A percentile compares a stretch with the other conserved stretches of the same genome.
Conservation (phyloP, 805 yeast genomes). For the Starmerella floricola region DNA sequence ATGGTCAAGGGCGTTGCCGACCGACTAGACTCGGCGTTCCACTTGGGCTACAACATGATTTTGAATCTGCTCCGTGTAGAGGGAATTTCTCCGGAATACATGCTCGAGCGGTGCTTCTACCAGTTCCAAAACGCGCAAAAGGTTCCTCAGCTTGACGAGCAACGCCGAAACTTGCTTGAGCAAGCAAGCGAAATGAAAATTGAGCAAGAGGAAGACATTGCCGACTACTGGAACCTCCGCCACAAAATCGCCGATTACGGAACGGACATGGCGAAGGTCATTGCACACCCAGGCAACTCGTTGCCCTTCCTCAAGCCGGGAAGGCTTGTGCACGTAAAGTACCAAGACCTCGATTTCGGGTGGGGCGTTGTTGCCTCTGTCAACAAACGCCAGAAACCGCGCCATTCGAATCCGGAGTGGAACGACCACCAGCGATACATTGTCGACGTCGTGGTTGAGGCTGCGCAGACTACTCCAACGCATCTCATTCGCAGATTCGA, state of each 20-base stretch:
- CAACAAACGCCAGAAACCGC: slow-evolving; percentile 44
- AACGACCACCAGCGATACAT: slow-evolving; percentile 83
- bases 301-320: slow-evolving; percentile 82
- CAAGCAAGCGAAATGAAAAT: slow-evolving; percentile 41
- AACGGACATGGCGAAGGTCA: slow-evolving; percentile 63
- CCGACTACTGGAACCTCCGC: slow-evolving; percentile 71
- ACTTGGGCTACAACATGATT: slow-evolving; percentile 93
- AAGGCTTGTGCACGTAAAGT: slow-evolving; percentile 57
- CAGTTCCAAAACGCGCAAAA: slow-evolving; percentile 90
- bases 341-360: slow-evolving; percentile 61
- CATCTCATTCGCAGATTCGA: slow-evolving; percentile 64
- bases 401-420: slow-evolving; percentile 44
- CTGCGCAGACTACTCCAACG: slow-evolving; percentile 56
- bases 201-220: slow-evolving; percentile 62
- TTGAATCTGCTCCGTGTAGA: slow-evolving; percentile 90
- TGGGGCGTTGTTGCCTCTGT: slow-evolving; percentile 87
- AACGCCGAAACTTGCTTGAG: slow-evolving; percentile 43
- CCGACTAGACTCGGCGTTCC: slow-evolving; percentile 93
- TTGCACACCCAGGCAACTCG: slow-evolving; percentile 83
- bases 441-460: slow-evolving; percentile 76
- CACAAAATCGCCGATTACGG: slow-evolving; percentile 59
- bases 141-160: slow-evolving; percentile 70
- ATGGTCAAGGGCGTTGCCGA: slow-evolving; percentile 99
- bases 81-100: slow-evolving; percentile 94
- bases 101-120: slow-evolving; percentile 86